Base-by-base conservation (phyloP, 768 basidiomycete species). In the Leucocoprinus leucothites region DNA sequence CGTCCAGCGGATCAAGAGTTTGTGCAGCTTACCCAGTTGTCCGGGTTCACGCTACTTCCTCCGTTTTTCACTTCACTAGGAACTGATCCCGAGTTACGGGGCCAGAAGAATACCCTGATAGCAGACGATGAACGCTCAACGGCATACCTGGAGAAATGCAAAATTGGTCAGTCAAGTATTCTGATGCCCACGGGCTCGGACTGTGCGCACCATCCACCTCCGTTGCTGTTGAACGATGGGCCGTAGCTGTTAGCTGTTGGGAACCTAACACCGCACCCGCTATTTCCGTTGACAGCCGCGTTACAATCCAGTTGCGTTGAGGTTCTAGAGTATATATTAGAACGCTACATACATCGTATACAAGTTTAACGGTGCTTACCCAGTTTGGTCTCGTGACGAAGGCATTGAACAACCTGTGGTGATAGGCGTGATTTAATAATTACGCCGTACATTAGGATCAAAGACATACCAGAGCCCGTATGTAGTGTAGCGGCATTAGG, bases 51-150 rank as follows among this genome's bases (percentile, higher is more conserved):
- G 22, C 64, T 65, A 0, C 63, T 60, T 11, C 59, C 67, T 1
- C 78, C 81, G 18, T 67, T 66, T 43, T 48, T 67, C 16, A 86
- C 73, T 25, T 83, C 82, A 8, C 62, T 48, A 1, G 84, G 85
- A 24, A 82, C 76, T 26, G 60, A 64, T 2, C 62, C 67, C 45
- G 67, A 75, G 59, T 76, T 76, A 24, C 87, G 74, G 0, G 80
- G 66, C 87, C 87, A 92, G 72, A 87, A 89, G 81, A 84, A 91
- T 28, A 89, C 73, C 50, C 82, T 83, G 59, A 90, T 82, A 63
- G 73, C 79, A 14, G 60, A 61, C 18, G 67, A 61, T 0, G 82
- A 81, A 36, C 86, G 78, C 64, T 87, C 85, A 48, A 86, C 72
- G 0, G 82, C 87, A 63, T 80, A 86, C 79, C 81, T 85, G 52